phyloP scores from a whole-genome alignment of 2,329 filamentous ascomycete genomes.

The Trichoderma sp. region DNA sequence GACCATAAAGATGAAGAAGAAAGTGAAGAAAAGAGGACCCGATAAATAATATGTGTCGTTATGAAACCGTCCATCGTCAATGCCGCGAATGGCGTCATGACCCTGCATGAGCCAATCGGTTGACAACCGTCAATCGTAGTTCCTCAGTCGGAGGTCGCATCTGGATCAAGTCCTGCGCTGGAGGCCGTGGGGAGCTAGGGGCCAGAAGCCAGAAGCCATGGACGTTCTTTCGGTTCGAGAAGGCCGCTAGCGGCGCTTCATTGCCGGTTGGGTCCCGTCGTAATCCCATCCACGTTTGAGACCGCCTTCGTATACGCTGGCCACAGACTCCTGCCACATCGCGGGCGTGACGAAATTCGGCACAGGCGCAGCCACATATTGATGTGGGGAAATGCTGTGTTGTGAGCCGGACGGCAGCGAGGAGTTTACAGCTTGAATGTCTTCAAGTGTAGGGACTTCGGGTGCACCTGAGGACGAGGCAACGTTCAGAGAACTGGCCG shows the following conservation, averaged over 20 bases:
- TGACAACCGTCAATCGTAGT: neutral
- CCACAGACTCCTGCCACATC: slow-evolving; percentile 73
- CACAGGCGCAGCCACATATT: slow-evolving; percentile 53
- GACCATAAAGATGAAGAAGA: neutral
- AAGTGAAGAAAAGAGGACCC: neutral
- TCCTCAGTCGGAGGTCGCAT: neutral
- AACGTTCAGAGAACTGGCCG: slow-evolving; percentile 52
- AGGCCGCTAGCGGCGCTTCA: slow-evolving; percentile 31
- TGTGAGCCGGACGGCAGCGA: slow-evolving; percentile 46
- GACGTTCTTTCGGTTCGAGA: neutral
- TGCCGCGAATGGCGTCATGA: neutral
- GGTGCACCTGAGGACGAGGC: slow-evolving; percentile 52
- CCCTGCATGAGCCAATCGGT: neutral
- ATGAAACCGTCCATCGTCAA: neutral
- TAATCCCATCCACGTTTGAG: slow-evolving; percentile 63
- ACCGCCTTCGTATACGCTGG: slow-evolving; percentile 65
- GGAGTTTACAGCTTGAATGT: slow-evolving; percentile 48
- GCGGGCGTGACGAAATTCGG: slow-evolving; percentile 64
- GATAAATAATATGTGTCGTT: neutral
- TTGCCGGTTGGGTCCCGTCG: slow-evolving; percentile 37
- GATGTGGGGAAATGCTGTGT: slow-evolving; percentile 45
- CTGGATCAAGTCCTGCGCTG: neutral
- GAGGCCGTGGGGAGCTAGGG: neutral
- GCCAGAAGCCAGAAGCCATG: neutral
- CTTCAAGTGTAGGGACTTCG: slow-evolving; percentile 54